Conservation (phyloP, 2,329 filamentous ascomycete genomes). For the Aspergillus intermedius region DNA sequence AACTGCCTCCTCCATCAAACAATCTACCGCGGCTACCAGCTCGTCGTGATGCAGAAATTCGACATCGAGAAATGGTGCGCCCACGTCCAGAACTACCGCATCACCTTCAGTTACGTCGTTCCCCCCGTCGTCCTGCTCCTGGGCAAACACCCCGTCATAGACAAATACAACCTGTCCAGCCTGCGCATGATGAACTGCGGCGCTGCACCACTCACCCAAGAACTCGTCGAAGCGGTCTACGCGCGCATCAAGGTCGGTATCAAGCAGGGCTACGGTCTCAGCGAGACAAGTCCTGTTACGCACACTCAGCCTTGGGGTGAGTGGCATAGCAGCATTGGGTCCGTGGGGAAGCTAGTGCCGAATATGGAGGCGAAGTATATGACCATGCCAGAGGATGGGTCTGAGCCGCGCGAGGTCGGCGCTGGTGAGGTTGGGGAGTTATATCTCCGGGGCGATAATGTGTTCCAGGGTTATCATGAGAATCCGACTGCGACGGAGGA, state of each 20-base stretch:
- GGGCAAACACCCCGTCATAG: constrained; percentile 69
- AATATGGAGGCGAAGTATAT: constrained; percentile 80
- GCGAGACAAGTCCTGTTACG: constrained; percentile 75
- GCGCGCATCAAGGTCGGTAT: constrained; percentile 67
- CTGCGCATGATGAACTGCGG: constrained; percentile 81
- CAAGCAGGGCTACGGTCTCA: constrained; percentile 90
- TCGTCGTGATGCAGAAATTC: constrained; percentile 71
- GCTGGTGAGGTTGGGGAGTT: constrained; percentile 63
- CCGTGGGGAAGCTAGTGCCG: constrained; percentile 68
- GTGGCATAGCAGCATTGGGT: constrained; percentile 70
- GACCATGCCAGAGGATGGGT: constrained; percentile 47
- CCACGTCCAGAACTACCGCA: constrained; percentile 65
- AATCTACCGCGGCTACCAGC: constrained; percentile 58
- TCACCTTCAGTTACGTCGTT: constrained; percentile 76
- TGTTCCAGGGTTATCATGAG: constrained; percentile 58
- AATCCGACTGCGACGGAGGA: constrained; percentile 53
- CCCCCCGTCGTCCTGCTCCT: constrained; percentile 78
- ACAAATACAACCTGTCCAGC: constrained; percentile 71
- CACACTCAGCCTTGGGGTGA: constrained; percentile 67
- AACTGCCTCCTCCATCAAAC: constrained; percentile 65
- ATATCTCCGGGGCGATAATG: constrained; percentile 57
- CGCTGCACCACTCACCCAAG: constrained; percentile 74
- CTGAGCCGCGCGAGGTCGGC: constrained; percentile 49
- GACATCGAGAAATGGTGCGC: constrained; percentile 72
- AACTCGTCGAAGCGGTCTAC: constrained; percentile 72